Conservation (phyloP, 148 eudicot species). For the Camellia lanceoleosa region DNA sequence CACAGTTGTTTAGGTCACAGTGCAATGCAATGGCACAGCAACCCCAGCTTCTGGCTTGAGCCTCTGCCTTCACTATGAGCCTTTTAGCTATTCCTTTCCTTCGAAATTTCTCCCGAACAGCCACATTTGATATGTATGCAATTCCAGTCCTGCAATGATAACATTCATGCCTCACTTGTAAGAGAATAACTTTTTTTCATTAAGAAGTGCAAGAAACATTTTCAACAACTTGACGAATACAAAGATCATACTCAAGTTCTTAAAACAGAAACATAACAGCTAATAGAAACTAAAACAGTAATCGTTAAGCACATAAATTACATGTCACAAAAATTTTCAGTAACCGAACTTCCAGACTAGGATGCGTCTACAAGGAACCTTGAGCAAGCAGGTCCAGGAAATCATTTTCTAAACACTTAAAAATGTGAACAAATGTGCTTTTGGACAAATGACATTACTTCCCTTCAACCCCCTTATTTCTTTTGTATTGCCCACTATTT, state of each 20-base stretch:
- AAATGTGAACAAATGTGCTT: too few relatives aligned
- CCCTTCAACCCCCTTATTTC: too few relatives aligned
- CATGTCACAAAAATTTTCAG: too few relatives aligned
- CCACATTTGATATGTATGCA: conserved; percentile 91
- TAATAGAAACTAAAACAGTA: not conserved
- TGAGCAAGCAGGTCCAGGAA: too few relatives aligned
- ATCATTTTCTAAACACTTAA: too few relatives aligned
- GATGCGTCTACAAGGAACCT: too few relatives aligned
- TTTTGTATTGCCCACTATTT: too few relatives aligned
- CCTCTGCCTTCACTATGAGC: conserved; percentile 75
- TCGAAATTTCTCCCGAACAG: conserved; percentile 79
- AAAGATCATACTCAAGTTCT: not conserved
- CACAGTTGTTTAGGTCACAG: conserved; percentile 70
- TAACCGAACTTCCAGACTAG: too few relatives aligned
- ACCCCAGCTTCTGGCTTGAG: conserved; percentile 82
- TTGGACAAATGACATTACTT: too few relatives aligned
- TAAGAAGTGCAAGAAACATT: not conserved
- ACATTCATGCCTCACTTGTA: not conserved
- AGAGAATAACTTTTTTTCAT: not conserved
- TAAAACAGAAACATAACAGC: not conserved
- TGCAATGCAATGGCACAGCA: conserved; percentile 86
- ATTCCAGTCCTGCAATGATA: conserved; percentile 59
- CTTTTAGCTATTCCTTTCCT: conserved; percentile 79
- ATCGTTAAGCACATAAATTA: not conserved
- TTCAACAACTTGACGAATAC: not conserved